Evolutionary conservation across 1,139 yeast species (phyloP).

Genomic region (Torulaspora globosa): DNA sequence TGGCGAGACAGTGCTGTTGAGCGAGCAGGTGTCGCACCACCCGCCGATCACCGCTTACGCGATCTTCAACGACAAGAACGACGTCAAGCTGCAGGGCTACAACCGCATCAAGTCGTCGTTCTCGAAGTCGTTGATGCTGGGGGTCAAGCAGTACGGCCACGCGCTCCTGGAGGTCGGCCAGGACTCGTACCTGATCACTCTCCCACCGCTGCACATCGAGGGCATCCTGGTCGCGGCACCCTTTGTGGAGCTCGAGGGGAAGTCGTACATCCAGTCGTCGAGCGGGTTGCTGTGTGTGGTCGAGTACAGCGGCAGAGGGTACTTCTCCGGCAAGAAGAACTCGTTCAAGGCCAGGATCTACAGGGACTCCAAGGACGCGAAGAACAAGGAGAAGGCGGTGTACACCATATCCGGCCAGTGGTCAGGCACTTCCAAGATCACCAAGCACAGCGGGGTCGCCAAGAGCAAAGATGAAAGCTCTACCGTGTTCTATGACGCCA

Average conservation of each 20-base stretch:
- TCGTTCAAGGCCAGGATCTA: conserved; percentile 79
- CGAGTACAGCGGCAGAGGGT: conserved; percentile 89
- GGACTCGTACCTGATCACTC: conserved; percentile 75
- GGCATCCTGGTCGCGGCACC: conserved; percentile 89
- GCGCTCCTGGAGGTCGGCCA: conserved; percentile 64
- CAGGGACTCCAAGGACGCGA: conserved; percentile 48
- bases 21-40: conserved; percentile 94
- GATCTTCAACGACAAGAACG: conserved; percentile 64
- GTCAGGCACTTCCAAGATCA: conserved; percentile 66
- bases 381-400: conserved; percentile 55
- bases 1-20: conserved; percentile 70
- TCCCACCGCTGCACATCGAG: conserved; percentile 94
- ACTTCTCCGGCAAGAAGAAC: conserved; percentile 93
- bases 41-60: conserved; percentile 93
- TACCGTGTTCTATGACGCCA: conserved; percentile 68
- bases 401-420: conserved; percentile 87
- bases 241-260: conserved; percentile 84
- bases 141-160: conserved; percentile 89
- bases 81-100: conserved; percentile 75
- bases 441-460: conserved; percentile 24
- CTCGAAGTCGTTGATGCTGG: conserved; percentile 55
- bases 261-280: conserved; percentile 74
- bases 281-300: conserved; percentile 69
- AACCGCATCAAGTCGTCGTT: conserved; percentile 84
- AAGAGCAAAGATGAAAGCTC: conserved; percentile 36